Base-by-base conservation (phyloP, 139 green algal genomes). In the Chlorella sp. region DNA sequence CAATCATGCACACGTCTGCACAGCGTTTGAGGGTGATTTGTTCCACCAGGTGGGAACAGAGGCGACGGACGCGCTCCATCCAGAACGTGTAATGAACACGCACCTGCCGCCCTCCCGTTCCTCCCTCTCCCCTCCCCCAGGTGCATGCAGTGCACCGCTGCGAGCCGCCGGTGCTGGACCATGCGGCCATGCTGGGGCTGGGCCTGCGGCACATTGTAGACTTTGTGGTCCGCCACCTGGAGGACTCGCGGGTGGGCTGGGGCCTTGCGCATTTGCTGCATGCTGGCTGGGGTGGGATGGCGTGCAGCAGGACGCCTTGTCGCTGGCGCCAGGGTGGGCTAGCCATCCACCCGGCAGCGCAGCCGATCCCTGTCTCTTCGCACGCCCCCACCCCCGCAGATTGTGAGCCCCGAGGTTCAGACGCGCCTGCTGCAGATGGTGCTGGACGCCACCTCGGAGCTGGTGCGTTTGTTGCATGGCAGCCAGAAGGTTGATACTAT, bases 361-460 rank as follows among this genome's bases (percentile, higher is more conserved):
- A n/a, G n/a, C n/a, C n/a, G n/a, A n/a, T n/a, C n/a, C n/a, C n/a
- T n/a, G n/a, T n/a, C n/a, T n/a, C n/a, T n/a, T n/a, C n/a, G n/a
- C n/a, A n/a, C n/a, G n/a, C n/a, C n/a, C n/a, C n/a, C 7, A 1
- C 23, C 55, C 21, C 57, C 28, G 76, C 76, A 82, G 76, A 72
- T 82, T 57, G 76, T 82, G 60, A 82, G 60, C 38, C 76, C 76
- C 36, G 76, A 82, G 76, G 76, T 82, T 25, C 76, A 82, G 76
- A 36, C 57, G 25, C 56, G 76, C 55, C 76, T 82, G 76, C 36
- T 72, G 23, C 23, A 72, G 60, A 82, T 82, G 76, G 76, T 82
- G 76, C 76, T 82, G 25, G 76, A 82, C 20, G 76, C 34, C 1
- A 39, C 71, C 7, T 63, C 71, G 57, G 76, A 82, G 60, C 76